Evolutionary conservation across 106 monocot species (phyloP).

Genomic region (Platanthera guangdongensis): DNA sequence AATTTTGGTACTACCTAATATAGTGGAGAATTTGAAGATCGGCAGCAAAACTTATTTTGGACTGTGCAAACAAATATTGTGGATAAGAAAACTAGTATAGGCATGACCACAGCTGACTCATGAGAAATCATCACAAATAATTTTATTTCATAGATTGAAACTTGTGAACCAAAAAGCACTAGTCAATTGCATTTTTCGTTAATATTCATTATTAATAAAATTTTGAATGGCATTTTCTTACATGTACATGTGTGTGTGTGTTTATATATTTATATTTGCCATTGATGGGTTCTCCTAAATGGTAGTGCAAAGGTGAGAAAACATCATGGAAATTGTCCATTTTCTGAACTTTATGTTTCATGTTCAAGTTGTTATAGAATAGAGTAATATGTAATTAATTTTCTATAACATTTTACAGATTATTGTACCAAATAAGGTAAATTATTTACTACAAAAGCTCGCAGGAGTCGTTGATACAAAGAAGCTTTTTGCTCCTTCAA

Average conservation of each 20-base stretch:
- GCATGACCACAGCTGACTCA: not conserved
- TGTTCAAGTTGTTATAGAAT: not conserved
- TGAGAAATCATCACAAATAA: not conserved
- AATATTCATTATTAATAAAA: not conserved
- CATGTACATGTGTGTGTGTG: too few relatives aligned
- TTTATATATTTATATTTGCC: too few relatives aligned
- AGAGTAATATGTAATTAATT: not conserved
- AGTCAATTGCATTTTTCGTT: not conserved
- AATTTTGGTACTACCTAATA: not conserved
- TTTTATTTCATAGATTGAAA: not conserved
- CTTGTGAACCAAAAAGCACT: not conserved
- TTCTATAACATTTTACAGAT: slow-evolving; percentile 14
- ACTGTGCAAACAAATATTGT: not conserved
- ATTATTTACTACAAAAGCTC: slow-evolving; percentile 8
- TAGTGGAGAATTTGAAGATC: not conserved
- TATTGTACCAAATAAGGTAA: slow-evolving; percentile 15
- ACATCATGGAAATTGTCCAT: not conserved
- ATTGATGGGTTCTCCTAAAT: too few relatives aligned
- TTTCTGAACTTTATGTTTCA: not conserved
- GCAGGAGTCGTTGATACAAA: slow-evolving; percentile 28
- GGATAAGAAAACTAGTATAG: not conserved
- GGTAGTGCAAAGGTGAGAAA: too few relatives aligned
- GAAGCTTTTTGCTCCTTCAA: slow-evolving; percentile 64
- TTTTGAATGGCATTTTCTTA: not conserved
- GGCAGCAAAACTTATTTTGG: not conserved